phyloP scores from a whole-genome alignment of 2,329 filamentous ascomycete species.

The Gliomastix tumulicola region DNA sequence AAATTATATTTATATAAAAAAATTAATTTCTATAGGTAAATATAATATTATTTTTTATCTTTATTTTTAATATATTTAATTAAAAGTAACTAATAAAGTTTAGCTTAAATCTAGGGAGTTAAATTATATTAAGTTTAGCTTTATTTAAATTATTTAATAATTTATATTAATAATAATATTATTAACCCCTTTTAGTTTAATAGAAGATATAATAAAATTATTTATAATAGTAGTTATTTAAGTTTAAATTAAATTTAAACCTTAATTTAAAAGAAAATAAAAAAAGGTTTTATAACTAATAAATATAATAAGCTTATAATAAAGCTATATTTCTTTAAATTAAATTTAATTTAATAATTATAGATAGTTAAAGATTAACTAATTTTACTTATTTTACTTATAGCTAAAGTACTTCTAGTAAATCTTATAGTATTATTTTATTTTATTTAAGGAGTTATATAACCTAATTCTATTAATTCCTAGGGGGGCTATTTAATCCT shows the following conservation, averaged over 20 bases:
- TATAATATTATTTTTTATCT: too few species aligned
- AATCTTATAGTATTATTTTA: background rate
- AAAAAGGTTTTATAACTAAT: too few species aligned
- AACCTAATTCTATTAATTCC: background rate
- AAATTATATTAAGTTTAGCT: background rate
- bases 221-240: background rate
- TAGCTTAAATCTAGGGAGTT: too few species aligned
- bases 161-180: background rate
- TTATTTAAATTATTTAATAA: background rate
- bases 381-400: background rate
- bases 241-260: too few species aligned
- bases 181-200: background rate
- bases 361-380: too few species aligned
- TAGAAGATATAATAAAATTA: too few species aligned
- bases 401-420: background rate
- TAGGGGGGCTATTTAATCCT: too few species aligned
- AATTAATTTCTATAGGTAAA: too few species aligned
- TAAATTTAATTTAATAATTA: background rate
- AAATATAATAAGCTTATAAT: background rate
- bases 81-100: background rate
- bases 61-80: too few species aligned
- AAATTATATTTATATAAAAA: too few species aligned
- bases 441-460: background rate
- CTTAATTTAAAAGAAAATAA: too few species aligned
- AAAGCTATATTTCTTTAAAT: background rate